Base-by-base conservation (phyloP, 129 eudicot species). In the Solidago caesia region DNA sequence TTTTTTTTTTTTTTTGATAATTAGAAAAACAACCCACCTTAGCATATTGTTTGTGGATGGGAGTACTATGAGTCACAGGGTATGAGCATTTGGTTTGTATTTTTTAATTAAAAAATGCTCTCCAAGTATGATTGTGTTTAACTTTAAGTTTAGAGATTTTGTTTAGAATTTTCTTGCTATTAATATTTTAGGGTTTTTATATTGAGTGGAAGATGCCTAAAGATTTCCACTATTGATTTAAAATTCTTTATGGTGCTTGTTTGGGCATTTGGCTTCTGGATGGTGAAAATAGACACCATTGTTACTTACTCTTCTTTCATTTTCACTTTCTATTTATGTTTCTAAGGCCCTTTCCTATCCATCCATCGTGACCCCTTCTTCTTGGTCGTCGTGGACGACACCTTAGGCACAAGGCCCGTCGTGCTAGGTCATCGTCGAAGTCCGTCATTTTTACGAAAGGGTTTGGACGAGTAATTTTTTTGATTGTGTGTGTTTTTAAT, bases 171-270 rank as follows among this genome's bases (percentile, higher is more conserved):
- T 72, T 68, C 69, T 72, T 14, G 27, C 29, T 44, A 33, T 12
- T 4, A 33, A 25, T 55, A 55, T 7, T 79, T 56, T 44, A 73
- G 63, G 78, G 69, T 73, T 70, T 65, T 72, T 61, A 45, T 44
- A 43, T 47, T 79, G 74, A 73, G 83, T 79, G 83, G 83, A 65
- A 48, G 70, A 73, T 65, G 75, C 74, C 64, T 79, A 63, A 79
- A 73, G 75, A 65, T 73, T 73, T 79, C 83, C 83, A 79, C 83
- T 79, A 73, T 48, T 79, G 78, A 65, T 72, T 79, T 72, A 53
- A 71, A 64, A 56, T 73, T 64, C 73, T 57, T 44, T 41, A 44
- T 7, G 83, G 67, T 66, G 67, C 73, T 75, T 67, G 57, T 15
- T 66, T 75, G 9, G 79, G 41, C 64, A 75, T 75, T 49, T 64